Evolutionary conservation across 2,329 filamentous ascomycete species (phyloP).

Genomic region (Diaporthe humulicola): DNA sequence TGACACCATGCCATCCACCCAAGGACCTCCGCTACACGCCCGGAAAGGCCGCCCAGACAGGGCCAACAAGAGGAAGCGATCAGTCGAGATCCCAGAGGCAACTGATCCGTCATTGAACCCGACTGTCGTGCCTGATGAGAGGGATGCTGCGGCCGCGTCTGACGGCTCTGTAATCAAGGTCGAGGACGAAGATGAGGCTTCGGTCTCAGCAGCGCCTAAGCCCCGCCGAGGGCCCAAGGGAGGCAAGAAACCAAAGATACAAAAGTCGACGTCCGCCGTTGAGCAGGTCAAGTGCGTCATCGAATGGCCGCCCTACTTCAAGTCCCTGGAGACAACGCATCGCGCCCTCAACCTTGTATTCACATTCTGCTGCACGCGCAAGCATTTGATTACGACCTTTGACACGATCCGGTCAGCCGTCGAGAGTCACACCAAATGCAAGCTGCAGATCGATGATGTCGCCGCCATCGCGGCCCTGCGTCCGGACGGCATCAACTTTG

Average conservation of each 20-base stretch:
- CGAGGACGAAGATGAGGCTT: slow-evolving; percentile 26
- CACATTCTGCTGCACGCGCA: slow-evolving; percentile 94
- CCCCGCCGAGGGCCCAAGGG: slow-evolving; percentile 34
- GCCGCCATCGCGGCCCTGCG: slow-evolving; percentile 84
- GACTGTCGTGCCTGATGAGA: background rate
- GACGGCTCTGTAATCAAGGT: slow-evolving; percentile 5
- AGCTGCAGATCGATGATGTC: slow-evolving; percentile 81
- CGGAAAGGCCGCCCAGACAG: slow-evolving; percentile 21
- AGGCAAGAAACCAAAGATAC: slow-evolving; percentile 38
- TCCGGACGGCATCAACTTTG: slow-evolving; percentile 84
- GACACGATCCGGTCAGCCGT: slow-evolving; percentile 89
- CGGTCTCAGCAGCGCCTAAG: slow-evolving; percentile 24
- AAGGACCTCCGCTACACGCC: slow-evolving; percentile 34
- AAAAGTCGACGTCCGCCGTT: slow-evolving; percentile 35
- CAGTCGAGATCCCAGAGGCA: slow-evolving; percentile 32
- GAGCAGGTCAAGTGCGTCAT: slow-evolving; percentile 52
- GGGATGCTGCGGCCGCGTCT: background rate
- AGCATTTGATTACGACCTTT: slow-evolving; percentile 92
- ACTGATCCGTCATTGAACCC: slow-evolving; percentile 34
- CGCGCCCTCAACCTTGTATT: slow-evolving; percentile 91
- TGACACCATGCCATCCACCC: slow-evolving; percentile 29
- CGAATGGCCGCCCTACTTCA: slow-evolving; percentile 82
- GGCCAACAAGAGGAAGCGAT: slow-evolving; percentile 36
- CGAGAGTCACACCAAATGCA: slow-evolving; percentile 81
- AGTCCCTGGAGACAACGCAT: slow-evolving; percentile 80